Evolutionary conservation across 495 filamentous ascomycete species (phyloP).

Genomic region (Recurvomyces mirabilis): DNA sequence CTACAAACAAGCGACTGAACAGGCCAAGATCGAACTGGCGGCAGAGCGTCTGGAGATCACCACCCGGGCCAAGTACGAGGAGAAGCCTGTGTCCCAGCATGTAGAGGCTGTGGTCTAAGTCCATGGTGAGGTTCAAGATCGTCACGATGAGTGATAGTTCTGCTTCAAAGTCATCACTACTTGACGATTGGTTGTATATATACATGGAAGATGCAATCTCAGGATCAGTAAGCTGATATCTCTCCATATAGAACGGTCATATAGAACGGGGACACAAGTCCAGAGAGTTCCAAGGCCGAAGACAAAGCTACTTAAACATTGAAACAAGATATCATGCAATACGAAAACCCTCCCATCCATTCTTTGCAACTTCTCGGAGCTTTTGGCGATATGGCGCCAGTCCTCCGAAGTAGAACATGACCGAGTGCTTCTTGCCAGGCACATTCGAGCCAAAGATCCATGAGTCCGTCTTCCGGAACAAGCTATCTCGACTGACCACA

Average conservation of each 20-base stretch:
- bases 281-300: too few species aligned
- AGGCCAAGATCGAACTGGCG: conserved; percentile 4
- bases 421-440: conserved; percentile 8
- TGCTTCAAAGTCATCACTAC: too few species aligned
- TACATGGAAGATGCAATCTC: too few species aligned
- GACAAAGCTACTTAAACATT: too few species aligned
- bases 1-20: conserved; percentile 6
- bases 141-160: too few species aligned
- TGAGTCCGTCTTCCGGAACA: conserved; percentile 12
- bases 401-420: conserved; percentile 17
- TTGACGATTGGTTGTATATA: too few species aligned
- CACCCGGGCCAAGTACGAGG: not conserved
- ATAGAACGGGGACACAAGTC: too few species aligned
- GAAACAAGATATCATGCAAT: too few species aligned
- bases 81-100: not conserved
- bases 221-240: too few species aligned
- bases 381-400: conserved; percentile 6
- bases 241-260: too few species aligned
- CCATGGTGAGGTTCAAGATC: too few species aligned
- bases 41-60: conserved; percentile 2
- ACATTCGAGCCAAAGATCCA: conserved; percentile 17
- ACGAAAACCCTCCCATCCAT: conserved; percentile 6
- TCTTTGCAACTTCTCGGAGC: not conserved
- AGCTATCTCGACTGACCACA: conserved; percentile 1
- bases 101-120: not conserved